Conservation (phyloP, 1,139 yeast genomes). For the Kazachstania sp. region DNA sequence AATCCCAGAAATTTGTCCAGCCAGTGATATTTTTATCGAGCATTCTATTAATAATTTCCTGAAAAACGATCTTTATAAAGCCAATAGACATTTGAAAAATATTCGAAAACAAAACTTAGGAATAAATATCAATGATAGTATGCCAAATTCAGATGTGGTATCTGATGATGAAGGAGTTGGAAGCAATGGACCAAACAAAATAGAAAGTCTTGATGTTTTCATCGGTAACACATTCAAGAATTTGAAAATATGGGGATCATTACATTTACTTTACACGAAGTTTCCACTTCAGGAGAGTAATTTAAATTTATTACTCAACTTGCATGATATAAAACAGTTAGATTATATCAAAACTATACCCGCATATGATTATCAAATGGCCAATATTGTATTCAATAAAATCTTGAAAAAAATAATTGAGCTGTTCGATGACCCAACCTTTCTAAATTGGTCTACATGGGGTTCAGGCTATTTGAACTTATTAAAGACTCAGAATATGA, state of each 20-base stretch:
- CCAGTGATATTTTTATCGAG: slow-evolving; percentile 14
- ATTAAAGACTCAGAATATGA: slow-evolving; percentile 21
- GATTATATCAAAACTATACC: slow-evolving; percentile 17
- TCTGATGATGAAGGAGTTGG: neutral
- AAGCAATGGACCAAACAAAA: neutral
- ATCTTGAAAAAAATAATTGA: slow-evolving; percentile 19
- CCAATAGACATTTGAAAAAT: slow-evolving; percentile 13
- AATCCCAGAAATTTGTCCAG: slow-evolving; percentile 14
- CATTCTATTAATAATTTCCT: slow-evolving; percentile 14
- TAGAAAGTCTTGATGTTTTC: slow-evolving; percentile 11
- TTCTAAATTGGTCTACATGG: slow-evolving; percentile 26
- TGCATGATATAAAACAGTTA: slow-evolving; percentile 22
- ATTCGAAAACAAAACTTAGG: slow-evolving; percentile 3
- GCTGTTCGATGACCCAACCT: slow-evolving; percentile 12
- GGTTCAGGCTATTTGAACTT: slow-evolving; percentile 17
- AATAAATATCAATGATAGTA: slow-evolving; percentile 4
- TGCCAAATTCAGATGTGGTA: slow-evolving; percentile 4
- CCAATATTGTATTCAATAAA: slow-evolving; percentile 26
- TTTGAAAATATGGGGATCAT: slow-evolving; percentile 23
- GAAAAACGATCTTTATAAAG: slow-evolving; percentile 15
- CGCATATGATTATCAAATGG: slow-evolving; percentile 25
- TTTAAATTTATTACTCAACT: slow-evolving; percentile 5
- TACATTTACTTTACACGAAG: slow-evolving; percentile 17
- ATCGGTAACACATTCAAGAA: slow-evolving; percentile 21
- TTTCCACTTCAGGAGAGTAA: slow-evolving; percentile 6